Evolutionary conservation across 2,329 filamentous ascomycete genomes (phyloP).

Genomic region (Aspergillus jensenii): DNA sequence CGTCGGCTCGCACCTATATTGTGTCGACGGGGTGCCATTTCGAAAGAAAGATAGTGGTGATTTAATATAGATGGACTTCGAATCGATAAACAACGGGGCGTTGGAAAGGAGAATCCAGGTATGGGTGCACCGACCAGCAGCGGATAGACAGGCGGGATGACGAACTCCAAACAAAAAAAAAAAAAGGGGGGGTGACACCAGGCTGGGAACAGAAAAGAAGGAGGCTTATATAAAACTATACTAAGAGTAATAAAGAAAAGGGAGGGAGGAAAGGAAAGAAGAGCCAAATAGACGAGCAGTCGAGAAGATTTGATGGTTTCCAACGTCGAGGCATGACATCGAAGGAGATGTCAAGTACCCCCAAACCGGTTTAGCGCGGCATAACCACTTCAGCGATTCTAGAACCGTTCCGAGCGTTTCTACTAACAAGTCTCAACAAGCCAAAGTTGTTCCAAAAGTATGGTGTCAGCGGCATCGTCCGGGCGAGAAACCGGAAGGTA

Average conservation of each 20-base stretch:
- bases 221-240: background rate
- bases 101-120: conserved; percentile 8
- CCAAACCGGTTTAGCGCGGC: conserved; percentile 24
- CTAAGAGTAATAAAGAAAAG: conserved; percentile 11
- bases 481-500: background rate
- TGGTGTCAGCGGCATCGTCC: background rate
- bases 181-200: conserved; percentile 19
- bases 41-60: conserved; percentile 3
- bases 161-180: conserved; percentile 11
- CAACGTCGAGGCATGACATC: conserved; percentile 27
- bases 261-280: conserved; percentile 23
- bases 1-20: conserved; percentile 47
- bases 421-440: too few relatives aligned
- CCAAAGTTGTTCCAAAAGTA: background rate
- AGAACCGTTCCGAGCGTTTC: conserved; percentile 12
- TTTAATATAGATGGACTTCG: background rate
- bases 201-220: conserved; percentile 1
- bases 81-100: background rate
- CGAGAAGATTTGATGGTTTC: conserved; percentile 21
- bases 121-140: conserved; percentile 19
- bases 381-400: conserved; percentile 25
- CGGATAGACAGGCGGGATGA: conserved; percentile 21
- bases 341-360: conserved; percentile 26
- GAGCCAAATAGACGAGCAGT: conserved; percentile 13
- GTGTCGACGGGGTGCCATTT: conserved; percentile 46